Conservation (phyloP, 1,139 yeast genomes). For the Magnusiomyces paraingens region DNA sequence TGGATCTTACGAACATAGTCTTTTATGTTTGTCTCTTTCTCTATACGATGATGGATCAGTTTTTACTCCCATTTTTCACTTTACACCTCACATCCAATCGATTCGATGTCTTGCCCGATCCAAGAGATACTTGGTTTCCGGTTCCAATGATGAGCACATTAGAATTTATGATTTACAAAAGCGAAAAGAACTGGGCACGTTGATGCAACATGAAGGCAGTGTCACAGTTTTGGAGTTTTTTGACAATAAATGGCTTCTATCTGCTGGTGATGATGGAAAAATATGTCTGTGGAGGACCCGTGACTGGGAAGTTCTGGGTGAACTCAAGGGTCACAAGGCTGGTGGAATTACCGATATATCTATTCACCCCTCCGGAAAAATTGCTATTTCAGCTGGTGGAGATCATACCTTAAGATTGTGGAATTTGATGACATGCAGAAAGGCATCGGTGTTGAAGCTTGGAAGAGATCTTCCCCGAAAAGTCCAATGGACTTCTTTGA, state of each 20-base stretch:
- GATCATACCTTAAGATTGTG: conserved; percentile 82
- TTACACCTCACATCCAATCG: conserved; percentile 87
- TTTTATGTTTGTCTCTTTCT: conserved; percentile 73
- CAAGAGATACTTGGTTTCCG: conserved; percentile 82
- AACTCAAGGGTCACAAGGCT: conserved; percentile 71
- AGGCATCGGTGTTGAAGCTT: conserved; percentile 77
- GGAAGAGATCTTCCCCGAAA: conserved; percentile 41
- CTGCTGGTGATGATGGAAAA: conserved; percentile 88
- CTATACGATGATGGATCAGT: conserved; percentile 45
- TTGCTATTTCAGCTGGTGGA: conserved; percentile 82
- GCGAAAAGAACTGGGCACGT: conserved; percentile 87
- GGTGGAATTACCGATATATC: conserved; percentile 68
- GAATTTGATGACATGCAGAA: conserved; percentile 97
- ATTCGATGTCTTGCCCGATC: conserved; percentile 80
- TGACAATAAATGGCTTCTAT: conserved; percentile 65
- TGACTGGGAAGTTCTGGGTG: conserved; percentile 93
- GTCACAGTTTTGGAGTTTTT: conserved; percentile 73
- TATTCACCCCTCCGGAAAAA: conserved; percentile 87
- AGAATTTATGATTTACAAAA: conserved; percentile 90
- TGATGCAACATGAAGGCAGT: conserved; percentile 86
- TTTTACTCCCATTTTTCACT: conserved; percentile 91
- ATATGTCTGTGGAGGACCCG: conserved; percentile 90
- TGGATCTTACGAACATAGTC: conserved; percentile 93
- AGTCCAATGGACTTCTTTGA: conserved; percentile 30
- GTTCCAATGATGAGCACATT: conserved; percentile 94